Evolutionary conservation across 2,329 filamentous ascomycete genomes (phyloP).

Genomic region (Fusarium sp.): DNA sequence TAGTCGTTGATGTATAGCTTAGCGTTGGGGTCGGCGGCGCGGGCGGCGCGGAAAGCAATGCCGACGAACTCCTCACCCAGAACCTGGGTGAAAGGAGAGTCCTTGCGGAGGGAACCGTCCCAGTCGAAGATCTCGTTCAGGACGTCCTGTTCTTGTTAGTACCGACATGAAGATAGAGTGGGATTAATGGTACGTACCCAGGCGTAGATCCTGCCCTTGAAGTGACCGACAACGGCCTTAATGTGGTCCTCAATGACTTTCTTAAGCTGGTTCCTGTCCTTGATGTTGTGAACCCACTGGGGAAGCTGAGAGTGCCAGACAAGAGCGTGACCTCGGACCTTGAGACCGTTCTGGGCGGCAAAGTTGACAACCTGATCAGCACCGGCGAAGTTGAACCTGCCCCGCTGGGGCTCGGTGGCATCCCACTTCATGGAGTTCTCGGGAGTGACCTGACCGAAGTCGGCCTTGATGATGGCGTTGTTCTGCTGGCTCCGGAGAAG

Average conservation of each 20-base stretch:
- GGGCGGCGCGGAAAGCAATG: conserved; percentile 77
- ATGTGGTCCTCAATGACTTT: conserved; percentile 71
- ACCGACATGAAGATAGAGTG: background rate
- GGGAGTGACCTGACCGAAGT: conserved; percentile 74
- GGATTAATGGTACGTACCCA: conserved; percentile 3
- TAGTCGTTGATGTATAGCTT: conserved; percentile 84
- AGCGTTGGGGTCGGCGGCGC: conserved; percentile 72
- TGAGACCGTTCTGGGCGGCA: conserved; percentile 65
- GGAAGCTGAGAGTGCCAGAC: conserved; percentile 74
- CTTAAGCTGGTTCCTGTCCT: conserved; percentile 64
- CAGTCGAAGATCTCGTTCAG: conserved; percentile 75
- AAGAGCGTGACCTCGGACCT: conserved; percentile 73
- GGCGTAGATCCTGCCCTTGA: conserved; percentile 69
- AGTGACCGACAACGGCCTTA: conserved; percentile 66
- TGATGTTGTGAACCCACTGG: conserved; percentile 69
- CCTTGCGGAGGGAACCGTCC: conserved; percentile 66
- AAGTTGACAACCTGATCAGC: conserved; percentile 72
- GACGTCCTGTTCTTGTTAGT: conserved; percentile 61
- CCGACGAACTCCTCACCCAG: conserved; percentile 77
- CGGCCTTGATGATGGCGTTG: conserved; percentile 65
- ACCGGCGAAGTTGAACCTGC: conserved; percentile 67
- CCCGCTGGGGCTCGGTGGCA: conserved; percentile 52
- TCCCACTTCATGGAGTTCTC: conserved; percentile 82
- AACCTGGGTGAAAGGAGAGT: conserved; percentile 73
- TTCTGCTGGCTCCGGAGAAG: conserved; percentile 58